Conservation (phyloP, 352 stramenopile species). For the Phytophthora citrophthora region DNA sequence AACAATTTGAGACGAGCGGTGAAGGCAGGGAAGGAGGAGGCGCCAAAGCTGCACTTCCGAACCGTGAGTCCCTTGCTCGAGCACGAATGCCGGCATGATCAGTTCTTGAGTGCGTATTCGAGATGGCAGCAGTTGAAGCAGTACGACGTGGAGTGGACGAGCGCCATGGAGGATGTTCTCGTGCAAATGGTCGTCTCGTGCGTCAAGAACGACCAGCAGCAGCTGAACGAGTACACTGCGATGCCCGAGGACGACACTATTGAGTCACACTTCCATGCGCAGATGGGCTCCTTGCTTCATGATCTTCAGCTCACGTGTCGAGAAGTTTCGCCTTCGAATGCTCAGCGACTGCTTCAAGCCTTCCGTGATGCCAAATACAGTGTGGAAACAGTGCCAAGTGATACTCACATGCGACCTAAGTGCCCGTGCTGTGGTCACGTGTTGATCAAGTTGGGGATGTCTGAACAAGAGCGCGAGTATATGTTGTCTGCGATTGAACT, state of each 20-base stretch:
- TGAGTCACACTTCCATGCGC: conserved; percentile 41
- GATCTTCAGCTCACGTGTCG: conserved; percentile 63
- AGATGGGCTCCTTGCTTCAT: conserved; percentile 69
- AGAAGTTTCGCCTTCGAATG: conserved; percentile 61
- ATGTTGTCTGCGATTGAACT: conserved; percentile 67
- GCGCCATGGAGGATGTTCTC: conserved; percentile 74
- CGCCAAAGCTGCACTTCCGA: conserved; percentile 68
- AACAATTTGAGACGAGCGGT: conserved; percentile 42
- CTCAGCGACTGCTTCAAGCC: conserved; percentile 41
- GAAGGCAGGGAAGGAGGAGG: background rate
- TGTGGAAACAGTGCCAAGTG: conserved; percentile 45
- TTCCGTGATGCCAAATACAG: conserved; percentile 49
- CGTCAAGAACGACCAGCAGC: conserved; percentile 33
- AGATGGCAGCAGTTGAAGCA: conserved; percentile 67
- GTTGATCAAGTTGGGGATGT: conserved; percentile 56
- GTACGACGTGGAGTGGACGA: conserved; percentile 71
- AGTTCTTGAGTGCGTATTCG: conserved; percentile 51
- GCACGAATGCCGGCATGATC: conserved; percentile 47
- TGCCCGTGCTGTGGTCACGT: conserved; percentile 48
- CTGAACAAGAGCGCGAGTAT: conserved; percentile 43
- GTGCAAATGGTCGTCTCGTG: conserved; percentile 73
- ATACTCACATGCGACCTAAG: conserved; percentile 43
- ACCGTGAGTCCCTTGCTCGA: conserved; percentile 70
- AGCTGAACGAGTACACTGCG: conserved; percentile 14
- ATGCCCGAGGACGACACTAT: conserved; percentile 1